Evolutionary conservation across 306 rosid species (phyloP).

Genomic region (Rosa rugosa): DNA sequence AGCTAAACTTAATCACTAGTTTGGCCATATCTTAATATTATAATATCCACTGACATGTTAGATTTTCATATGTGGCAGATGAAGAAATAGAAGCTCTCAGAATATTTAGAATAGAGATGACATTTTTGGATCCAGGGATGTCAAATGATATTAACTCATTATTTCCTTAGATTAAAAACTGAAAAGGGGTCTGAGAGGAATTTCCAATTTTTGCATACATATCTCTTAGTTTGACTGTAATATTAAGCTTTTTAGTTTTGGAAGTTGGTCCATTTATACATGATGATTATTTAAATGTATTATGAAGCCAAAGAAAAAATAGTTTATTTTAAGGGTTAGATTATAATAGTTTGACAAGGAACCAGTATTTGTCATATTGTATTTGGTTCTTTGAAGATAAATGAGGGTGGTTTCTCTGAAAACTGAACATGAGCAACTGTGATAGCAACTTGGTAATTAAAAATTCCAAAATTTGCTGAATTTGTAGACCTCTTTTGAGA

Average conservation of each 20-base stretch:
- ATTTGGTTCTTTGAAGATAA: constrained; percentile 45
- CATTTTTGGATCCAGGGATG: constrained; percentile 27
- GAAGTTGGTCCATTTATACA: constrained; percentile 25
- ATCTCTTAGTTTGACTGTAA: constrained; percentile 32
- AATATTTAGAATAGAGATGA: constrained; percentile 27
- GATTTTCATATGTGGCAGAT: constrained; percentile 19
- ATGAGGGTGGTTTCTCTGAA: constrained; percentile 25
- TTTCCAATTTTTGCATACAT: constrained; percentile 18
- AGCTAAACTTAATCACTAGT: constrained; percentile 11
- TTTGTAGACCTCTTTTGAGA: constrained; percentile 43
- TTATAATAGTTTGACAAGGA: constrained; percentile 37
- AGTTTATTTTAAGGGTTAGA: not conserved
- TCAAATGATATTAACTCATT: not conserved
- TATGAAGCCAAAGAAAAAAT: constrained; percentile 13
- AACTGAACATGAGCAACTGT: constrained; percentile 33
- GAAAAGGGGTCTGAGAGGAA: constrained; percentile 29
- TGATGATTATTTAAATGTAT: constrained; percentile 26
- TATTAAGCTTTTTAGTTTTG: constrained; percentile 31
- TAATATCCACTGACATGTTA: constrained; percentile 28
- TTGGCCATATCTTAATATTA: constrained; percentile 14
- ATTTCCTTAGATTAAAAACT: not conserved
- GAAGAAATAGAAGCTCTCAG: constrained; percentile 20
- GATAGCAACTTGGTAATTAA: constrained; percentile 34
- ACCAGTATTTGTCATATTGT: constrained; percentile 64
- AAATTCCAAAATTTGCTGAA: constrained; percentile 35